These are phyloP conservation scores for Amauroascus niger DNA, from an alignment of 2,329 filamentous ascomycete genomes.

Conservation along the genomic window DNA sequence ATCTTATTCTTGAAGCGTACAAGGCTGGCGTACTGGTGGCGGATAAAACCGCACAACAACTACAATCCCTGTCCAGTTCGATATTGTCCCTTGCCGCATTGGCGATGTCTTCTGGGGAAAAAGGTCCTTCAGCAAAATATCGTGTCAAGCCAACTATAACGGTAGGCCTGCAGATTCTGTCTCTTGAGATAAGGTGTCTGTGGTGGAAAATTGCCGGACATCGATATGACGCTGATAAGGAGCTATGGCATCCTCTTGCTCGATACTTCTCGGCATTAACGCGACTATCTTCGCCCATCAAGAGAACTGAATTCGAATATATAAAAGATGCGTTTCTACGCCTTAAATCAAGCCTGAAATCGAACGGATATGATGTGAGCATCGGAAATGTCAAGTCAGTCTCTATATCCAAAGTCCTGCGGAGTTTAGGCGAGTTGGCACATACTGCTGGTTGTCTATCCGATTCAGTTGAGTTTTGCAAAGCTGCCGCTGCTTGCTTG, in stretches of 20 bases:
- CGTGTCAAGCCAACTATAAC: conserved; percentile 25
- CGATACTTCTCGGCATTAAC: conserved; percentile 32
- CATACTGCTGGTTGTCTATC: conserved; percentile 33
- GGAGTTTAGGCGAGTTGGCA: conserved; percentile 32
- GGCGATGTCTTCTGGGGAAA: conserved; percentile 15
- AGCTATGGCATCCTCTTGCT: conserved; percentile 37
- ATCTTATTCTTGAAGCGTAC: conserved; percentile 31
- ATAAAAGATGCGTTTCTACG: conserved; percentile 31
- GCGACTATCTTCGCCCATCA: conserved; percentile 27
- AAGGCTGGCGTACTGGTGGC: conserved; percentile 28
- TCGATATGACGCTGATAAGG: conserved; percentile 33
- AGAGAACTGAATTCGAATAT: conserved; percentile 31
- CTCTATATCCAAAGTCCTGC: conserved; percentile 28
- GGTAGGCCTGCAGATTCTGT: conserved; percentile 34
- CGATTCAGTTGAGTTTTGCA: conserved; percentile 32
- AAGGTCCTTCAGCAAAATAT: conserved; percentile 11
- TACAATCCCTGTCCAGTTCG: conserved; percentile 37
- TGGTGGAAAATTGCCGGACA: conserved; percentile 38
- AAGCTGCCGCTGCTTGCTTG: conserved; percentile 26
- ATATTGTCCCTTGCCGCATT: conserved; percentile 29
- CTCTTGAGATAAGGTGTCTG: conserved; percentile 33
- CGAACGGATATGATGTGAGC: conserved; percentile 23
- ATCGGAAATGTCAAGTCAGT: conserved; percentile 18
- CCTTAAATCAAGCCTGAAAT: conserved; percentile 26
- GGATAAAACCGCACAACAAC: conserved; percentile 36